A percentile compares a stretch with the other conserved stretches of the same genome.
Conservation (phyloP, 2,329 filamentous ascomycete genomes). For the Nannizziopsis barbatae region DNA sequence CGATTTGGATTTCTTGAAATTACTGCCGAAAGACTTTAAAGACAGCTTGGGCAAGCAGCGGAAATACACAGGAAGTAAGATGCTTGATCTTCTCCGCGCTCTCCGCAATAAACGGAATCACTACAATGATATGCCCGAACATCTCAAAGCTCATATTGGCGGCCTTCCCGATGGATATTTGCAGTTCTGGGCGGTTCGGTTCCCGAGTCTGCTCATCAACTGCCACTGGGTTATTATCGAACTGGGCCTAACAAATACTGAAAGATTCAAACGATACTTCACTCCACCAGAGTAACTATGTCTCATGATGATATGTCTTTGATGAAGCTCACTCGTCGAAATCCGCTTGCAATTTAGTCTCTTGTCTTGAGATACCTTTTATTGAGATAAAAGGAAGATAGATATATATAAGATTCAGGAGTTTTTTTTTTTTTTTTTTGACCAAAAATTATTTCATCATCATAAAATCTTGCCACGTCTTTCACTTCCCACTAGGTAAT, state of each 20-base stretch:
- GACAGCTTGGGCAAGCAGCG: slow-evolving; percentile 86
- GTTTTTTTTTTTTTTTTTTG: background rate
- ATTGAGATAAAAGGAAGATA: background rate
- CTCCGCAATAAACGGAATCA: slow-evolving; percentile 95
- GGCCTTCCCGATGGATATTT: slow-evolving; percentile 69
- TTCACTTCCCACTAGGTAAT: slow-evolving; percentile 14
- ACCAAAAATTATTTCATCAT: background rate
- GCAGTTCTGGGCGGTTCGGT: slow-evolving; percentile 67
- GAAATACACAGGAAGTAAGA: slow-evolving; percentile 75
- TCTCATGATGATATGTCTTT: background rate
- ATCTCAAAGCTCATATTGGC: slow-evolving; percentile 62
- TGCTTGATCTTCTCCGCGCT: slow-evolving; percentile 79
- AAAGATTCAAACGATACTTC: slow-evolving; percentile 36
- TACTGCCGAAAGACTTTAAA: slow-evolving; percentile 69
- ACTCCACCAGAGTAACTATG: slow-evolving; percentile 25
- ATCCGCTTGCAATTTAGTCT: background rate
- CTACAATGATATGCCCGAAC: slow-evolving; percentile 87
- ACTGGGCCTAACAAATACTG: slow-evolving; percentile 43
- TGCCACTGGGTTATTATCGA: slow-evolving; percentile 67
- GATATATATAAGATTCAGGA: background rate
- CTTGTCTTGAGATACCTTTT: too few relatives aligned
- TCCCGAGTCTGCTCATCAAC: slow-evolving; percentile 64
- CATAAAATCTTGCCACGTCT: background rate
- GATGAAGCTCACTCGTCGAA: too few relatives aligned
- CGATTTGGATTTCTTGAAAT: slow-evolving; percentile 64